Percentiles rank a stretch among this genome's conserved stretches.
Evolutionary conservation across 768 basidiomycete species (phyloP).

Genomic region (Sporobolomyces phaffii): DNA sequence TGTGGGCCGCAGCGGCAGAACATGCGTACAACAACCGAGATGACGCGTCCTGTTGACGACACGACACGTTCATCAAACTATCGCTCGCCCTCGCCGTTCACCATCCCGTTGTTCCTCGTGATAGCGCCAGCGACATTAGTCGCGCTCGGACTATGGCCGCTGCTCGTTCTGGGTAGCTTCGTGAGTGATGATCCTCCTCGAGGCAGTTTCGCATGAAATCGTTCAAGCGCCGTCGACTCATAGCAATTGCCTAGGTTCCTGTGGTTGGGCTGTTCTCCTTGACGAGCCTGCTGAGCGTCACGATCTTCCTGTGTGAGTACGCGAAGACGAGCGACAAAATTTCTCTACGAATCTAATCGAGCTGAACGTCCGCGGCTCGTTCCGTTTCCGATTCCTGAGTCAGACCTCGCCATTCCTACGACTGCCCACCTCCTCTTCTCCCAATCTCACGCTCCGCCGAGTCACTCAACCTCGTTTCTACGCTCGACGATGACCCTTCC

Average conservation of each 20-base stretch:
- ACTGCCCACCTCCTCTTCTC: constrained; percentile 4
- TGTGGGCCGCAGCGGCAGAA: too few species aligned
- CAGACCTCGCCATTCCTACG: constrained; percentile 7
- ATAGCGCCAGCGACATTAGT: background rate
- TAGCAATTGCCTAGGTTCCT: background rate
- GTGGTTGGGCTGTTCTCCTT: constrained; percentile 7
- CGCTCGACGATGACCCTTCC: too few species aligned
- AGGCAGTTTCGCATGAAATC: background rate
- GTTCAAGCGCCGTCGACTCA: background rate
- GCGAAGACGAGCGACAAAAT: too few species aligned
- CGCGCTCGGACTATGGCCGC: background rate
- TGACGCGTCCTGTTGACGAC: too few species aligned
- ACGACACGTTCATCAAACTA: background rate
- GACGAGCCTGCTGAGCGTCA: constrained; percentile 2
- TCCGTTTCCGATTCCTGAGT: background rate
- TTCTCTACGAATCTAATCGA: too few species aligned
- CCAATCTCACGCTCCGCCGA: background rate
- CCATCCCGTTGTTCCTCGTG: background rate
- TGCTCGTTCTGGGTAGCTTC: background rate
- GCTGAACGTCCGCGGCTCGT: too few species aligned
- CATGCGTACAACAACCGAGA: too few species aligned
- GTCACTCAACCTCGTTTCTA: too few species aligned
- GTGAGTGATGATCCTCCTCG: background rate
- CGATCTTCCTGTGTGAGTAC: constrained; percentile 12
- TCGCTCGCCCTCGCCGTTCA: background rate